These are phyloP conservation scores for Podospora anserina DNA, from an alignment of 495 filamentous ascomycete species.

Conservation along the genomic window DNA sequence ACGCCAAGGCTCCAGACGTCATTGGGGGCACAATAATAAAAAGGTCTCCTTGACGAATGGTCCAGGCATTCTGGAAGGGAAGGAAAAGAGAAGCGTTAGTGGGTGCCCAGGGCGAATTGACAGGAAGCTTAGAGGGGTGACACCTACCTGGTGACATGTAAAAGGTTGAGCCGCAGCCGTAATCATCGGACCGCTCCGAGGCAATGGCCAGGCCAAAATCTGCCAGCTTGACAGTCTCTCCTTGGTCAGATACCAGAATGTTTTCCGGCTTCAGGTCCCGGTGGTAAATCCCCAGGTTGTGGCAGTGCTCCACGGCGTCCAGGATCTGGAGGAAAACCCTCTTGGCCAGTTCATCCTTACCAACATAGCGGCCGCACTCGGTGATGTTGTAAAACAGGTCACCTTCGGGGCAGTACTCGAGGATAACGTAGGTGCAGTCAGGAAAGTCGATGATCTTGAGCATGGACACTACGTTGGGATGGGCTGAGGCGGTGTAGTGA, in stretches of 20 bases:
- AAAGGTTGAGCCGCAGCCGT: slow-evolving; percentile 97
- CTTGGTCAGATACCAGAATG: slow-evolving; percentile 84
- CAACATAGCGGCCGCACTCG: slow-evolving; percentile 85
- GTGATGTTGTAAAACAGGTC: slow-evolving; percentile 98
- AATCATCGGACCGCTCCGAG: slow-evolving; percentile 81
- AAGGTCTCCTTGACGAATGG: slow-evolving; percentile 71
- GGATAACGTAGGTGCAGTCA: slow-evolving; percentile 93
- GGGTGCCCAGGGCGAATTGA: slow-evolving; percentile 9
- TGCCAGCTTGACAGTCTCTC: slow-evolving; percentile 88
- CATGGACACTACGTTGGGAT: slow-evolving; percentile 91
- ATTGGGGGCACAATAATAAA: slow-evolving; percentile 89
- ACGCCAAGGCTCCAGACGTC: slow-evolving; percentile 98
- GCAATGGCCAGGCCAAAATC: slow-evolving; percentile 94
- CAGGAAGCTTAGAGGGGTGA: slow-evolving; percentile 1
- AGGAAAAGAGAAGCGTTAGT: slow-evolving; percentile 31
- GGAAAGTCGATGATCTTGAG: slow-evolving; percentile 87
- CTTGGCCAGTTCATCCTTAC: slow-evolving; percentile 86
- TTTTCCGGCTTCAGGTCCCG: slow-evolving; percentile 98
- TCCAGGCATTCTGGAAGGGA: slow-evolving; percentile 80
- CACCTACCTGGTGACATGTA: slow-evolving; percentile 97
- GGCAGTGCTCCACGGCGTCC: slow-evolving; percentile 96
- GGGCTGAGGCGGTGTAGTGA: slow-evolving; percentile 81
- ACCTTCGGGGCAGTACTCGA: slow-evolving; percentile 96
- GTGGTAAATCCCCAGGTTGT: slow-evolving; percentile 91
- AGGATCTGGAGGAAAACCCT: slow-evolving; percentile 90